Percentiles rank a stretch among this genome's conserved stretches.
Evolutionary conservation across 192 early-diverging fungal genomes (phyloP).

Genomic region (Dissophora ornata): DNA sequence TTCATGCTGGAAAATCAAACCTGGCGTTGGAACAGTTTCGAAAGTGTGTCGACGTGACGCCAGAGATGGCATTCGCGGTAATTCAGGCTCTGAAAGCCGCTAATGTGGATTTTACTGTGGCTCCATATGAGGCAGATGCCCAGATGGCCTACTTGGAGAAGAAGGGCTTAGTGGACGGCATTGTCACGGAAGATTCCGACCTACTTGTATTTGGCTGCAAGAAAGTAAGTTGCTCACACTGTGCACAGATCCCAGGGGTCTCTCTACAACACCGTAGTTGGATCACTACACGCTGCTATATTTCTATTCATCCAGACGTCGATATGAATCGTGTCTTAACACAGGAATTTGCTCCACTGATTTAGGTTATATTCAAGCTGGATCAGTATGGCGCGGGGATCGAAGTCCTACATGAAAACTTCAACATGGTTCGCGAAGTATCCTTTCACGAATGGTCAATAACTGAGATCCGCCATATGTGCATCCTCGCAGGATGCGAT

Average conservation of each 20-base stretch:
- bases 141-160: conserved; percentile 89
- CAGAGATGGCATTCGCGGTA: conserved; percentile 81
- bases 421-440: conserved; percentile 61
- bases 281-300: background rate
- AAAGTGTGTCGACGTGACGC: conserved; percentile 83
- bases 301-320: too few species aligned
- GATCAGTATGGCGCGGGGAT: conserved; percentile 75
- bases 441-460: conserved; percentile 69
- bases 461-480: conserved; percentile 83
- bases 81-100: conserved; percentile 76
- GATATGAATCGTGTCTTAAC: too few species aligned
- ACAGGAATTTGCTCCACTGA: background rate
- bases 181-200: conserved; percentile 97
- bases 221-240: too few species aligned
- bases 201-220: conserved; percentile 91
- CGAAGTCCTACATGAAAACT: conserved; percentile 68
- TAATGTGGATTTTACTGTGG: conserved; percentile 83
- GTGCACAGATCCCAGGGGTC: too few species aligned
- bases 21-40: conserved; percentile 82
- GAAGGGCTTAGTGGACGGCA: conserved; percentile 73
- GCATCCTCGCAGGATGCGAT: conserved; percentile 98
- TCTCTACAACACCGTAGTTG: background rate
- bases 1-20: conserved; percentile 63
- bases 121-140: conserved; percentile 98
- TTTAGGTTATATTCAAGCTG: conserved; percentile 84